Conservation (phyloP, 176 grass and related monocot genomes). For the Poa pratensis region DNA sequence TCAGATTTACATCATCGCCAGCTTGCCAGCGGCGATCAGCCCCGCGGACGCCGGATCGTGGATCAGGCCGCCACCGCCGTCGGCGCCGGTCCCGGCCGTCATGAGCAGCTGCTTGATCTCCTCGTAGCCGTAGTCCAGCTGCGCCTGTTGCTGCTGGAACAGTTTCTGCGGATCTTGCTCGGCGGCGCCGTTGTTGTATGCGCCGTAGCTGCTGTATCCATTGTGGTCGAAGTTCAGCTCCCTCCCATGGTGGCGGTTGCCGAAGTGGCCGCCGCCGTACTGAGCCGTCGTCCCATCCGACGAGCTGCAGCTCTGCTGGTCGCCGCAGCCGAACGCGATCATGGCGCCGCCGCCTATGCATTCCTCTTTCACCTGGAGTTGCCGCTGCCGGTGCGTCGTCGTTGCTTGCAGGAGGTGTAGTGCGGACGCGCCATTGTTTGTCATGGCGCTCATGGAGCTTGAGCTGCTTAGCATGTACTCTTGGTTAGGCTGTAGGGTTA, state of each 20-base stretch:
- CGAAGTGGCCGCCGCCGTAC: not conserved
- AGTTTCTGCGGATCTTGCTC: constrained; percentile 43
- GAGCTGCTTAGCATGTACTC: constrained; percentile 40
- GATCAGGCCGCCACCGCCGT: constrained; percentile 32
- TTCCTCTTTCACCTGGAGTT: constrained; percentile 52
- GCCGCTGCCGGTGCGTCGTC: constrained; percentile 32
- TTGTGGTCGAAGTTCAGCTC: constrained; percentile 51
- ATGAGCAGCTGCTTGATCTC: constrained; percentile 86
- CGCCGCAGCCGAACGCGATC: constrained; percentile 74
- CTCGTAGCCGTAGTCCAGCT: constrained; percentile 75
- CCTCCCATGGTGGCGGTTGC: constrained; percentile 32
- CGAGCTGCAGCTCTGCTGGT: constrained; percentile 74
- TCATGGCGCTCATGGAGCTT: constrained; percentile 16
- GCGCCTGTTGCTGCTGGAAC: constrained; percentile 42
- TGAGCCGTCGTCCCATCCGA: constrained; percentile 38
- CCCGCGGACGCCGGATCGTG: not conserved
- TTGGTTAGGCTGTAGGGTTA: constrained; percentile 27
- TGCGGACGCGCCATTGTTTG: not conserved
- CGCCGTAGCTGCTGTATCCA: constrained; percentile 13
- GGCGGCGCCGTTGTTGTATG: not conserved
- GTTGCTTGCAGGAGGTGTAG: constrained; percentile 19
- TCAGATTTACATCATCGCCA: constrained; percentile 55
- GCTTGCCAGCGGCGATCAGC: constrained; percentile 39
- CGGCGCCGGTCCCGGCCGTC: constrained; percentile 15
- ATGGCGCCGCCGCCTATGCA: constrained; percentile 47